phyloP scores from a whole-genome alignment of 2,329 filamentous ascomycete genomes.

The Dryadomyces quercus-mongolicae region DNA sequence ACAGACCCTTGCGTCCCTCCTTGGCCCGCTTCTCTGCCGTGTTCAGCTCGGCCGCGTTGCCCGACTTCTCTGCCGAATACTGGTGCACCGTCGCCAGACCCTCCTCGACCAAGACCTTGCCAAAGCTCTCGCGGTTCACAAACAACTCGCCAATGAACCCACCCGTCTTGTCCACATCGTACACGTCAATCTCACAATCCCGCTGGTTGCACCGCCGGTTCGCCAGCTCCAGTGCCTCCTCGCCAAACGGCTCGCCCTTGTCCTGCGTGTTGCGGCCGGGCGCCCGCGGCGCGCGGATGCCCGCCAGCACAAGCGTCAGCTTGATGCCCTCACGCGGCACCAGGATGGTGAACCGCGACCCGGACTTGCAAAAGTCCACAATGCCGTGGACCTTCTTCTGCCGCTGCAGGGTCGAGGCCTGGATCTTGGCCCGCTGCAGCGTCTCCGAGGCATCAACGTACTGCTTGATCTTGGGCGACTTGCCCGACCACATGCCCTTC shows the following conservation, averaged over 20 bases:
- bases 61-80: conserved; percentile 92
- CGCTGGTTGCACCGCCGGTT: conserved; percentile 82
- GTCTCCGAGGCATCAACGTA: conserved; percentile 87
- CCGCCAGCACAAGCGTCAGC: conserved; percentile 86
- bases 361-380: conserved; percentile 97
- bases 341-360: conserved; percentile 82
- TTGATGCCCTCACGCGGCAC: conserved; percentile 90
- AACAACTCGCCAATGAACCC: conserved; percentile 94
- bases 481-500: conserved; percentile 92
- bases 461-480: conserved; percentile 69
- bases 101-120: conserved; percentile 86
- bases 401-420: conserved; percentile 73
- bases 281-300: conserved; percentile 81
- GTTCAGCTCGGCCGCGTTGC: conserved; percentile 76
- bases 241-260: conserved; percentile 82
- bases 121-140: conserved; percentile 90
- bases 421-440: conserved; percentile 89
- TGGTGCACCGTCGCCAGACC: conserved; percentile 84
- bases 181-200: conserved; percentile 90
- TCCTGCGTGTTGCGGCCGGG: conserved; percentile 65
- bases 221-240: conserved; percentile 87
- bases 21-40: conserved; percentile 84
- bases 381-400: conserved; percentile 88
- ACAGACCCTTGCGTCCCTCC: conserved; percentile 74
- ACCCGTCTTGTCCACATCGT: conserved; percentile 90